Evolutionary conservation across 768 basidiomycete genomes (phyloP), one percentile per base, ranked within the genome.

Genomic region (Cystofilobasidium bisporidii): DNA sequence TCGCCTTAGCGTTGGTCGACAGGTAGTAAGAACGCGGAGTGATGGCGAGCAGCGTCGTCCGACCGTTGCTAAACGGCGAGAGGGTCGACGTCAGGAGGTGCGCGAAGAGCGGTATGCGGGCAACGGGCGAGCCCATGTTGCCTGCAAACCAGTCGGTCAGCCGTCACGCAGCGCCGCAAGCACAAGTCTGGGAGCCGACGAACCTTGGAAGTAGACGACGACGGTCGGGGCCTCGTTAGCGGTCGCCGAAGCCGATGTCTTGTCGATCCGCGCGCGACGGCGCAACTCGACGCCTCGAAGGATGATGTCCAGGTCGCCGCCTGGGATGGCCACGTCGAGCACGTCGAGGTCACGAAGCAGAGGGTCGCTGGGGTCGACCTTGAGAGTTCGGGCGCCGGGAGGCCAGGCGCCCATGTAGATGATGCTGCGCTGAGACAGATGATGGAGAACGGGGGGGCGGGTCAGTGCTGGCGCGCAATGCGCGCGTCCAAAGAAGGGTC

Each of bases 11-110:
- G 12, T 71, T 73, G 5, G 79, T 78, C 4, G 82, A 82, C 24
- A 78, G 79, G 80, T 82, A 83, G 72, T 78, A 83, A 0, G 81
- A 81, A 12, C 82, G 79, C 0, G 83, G 83, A 0, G 82, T 80
- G 33, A 79, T 69, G 11, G 81, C 79, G 48, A 82, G 50, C 65
- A 82, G 69, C 10, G 72, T 22, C 32, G 67, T 68, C 28, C 61
- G 58, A 65, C 58, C 36, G 61, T 56, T 10, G 26, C 26, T 32
- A 43, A 68, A 63, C 20, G 67, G 67, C 20, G 67, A 68, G 22
- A 20, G 43, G 17, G 28, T 30, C 3, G 50, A 63, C 32, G 61
- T 71, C 63, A 72, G 60, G 61, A 71, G 73, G 5, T 70, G 65
- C 2, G 80, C 71, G 71, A 83, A 82, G 45, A 81, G 73, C 1